Evolutionary conservation across 768 basidiomycete genomes (phyloP), one percentile per base, ranked within the genome.

Genomic region (Pleurotus cornucopiae): DNA sequence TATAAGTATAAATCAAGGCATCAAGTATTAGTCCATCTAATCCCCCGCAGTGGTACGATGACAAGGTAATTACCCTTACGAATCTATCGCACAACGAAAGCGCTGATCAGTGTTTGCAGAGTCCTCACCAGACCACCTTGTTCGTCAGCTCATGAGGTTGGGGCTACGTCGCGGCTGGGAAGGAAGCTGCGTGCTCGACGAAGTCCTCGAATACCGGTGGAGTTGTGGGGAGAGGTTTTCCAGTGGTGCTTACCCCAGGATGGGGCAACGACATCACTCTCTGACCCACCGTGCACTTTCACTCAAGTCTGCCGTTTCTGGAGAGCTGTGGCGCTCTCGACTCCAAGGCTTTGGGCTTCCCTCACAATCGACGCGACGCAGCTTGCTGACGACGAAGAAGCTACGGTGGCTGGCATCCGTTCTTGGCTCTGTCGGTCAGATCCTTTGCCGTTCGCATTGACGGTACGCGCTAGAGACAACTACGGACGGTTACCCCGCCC

Each of bases 201-300:
- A 20, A 26, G 39, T 37, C 26, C 16, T 7, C 21, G 55, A 16
- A 30, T 56, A 26, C 47, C 55, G 18, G 43, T 46, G 9, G 54
- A 55, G 44, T 46, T 55, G 21, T 55, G 54, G 54, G 26, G 34
- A 37, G 43, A 55, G 18, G n/a, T 55, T n/a, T 46, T 55, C 13
- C 25, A 9, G 43, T 20, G n/a, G 20, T 55, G 54, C 40, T 23
- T 55, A 16, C 54, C 41, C 12, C 12, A 21, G 16, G 38, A 30
- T 13, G 54, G 21, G 6, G 26, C n/a, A 4, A 21, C 25, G 12
- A 11, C 40, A 11, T 16, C 23, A 21, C 21, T 30, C 16, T 7
- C n/a, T 11, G 30, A 20, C 16, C 23, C 54, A 23, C 54, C 44
- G 21, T 14, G 37, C 13, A 46, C 45, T 9, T 46, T 55, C 21